Conservation (phyloP, 2,329 filamentous ascomycete species). For the Sporothrix inflata region DNA sequence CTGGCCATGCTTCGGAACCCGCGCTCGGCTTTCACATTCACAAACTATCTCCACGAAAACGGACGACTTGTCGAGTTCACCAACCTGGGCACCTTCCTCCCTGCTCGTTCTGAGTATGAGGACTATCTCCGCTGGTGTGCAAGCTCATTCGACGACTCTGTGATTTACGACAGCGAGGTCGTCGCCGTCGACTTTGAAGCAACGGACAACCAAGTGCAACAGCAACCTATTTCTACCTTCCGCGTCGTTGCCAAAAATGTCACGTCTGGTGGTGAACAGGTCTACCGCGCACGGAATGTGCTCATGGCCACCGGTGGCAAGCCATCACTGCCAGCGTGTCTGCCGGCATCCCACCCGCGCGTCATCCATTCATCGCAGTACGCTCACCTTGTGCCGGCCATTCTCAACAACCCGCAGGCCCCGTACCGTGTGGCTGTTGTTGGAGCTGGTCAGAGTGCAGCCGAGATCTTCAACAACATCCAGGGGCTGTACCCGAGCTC, state of each 20-base stretch:
- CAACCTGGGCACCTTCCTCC: slow-evolving; percentile 87
- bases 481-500: slow-evolving; percentile 81
- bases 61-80: slow-evolving; percentile 85
- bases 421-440: slow-evolving; percentile 80
- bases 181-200: slow-evolving; percentile 65
- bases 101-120: slow-evolving; percentile 85
- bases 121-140: slow-evolving; percentile 96
- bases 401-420: slow-evolving; percentile 59
- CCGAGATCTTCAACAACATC: slow-evolving; percentile 92
- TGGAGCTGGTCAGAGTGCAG: slow-evolving; percentile 88
- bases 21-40: slow-evolving; percentile 87
- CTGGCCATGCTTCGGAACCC: slow-evolving; percentile 88
- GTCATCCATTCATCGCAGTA: slow-evolving; percentile 92
- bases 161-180: slow-evolving; percentile 79
- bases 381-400: slow-evolving; percentile 62
- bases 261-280: slow-evolving; percentile 57
- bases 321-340: slow-evolving; percentile 69
- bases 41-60: slow-evolving; percentile 88
- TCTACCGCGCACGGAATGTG: slow-evolving; percentile 67
- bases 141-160: slow-evolving; percentile 71
- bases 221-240: slow-evolving; percentile 62
- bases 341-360: slow-evolving; percentile 70
- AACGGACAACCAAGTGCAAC: slow-evolving; percentile 36
- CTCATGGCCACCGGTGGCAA: slow-evolving; percentile 61
- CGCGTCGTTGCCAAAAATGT: slow-evolving; percentile 67